Base-by-base conservation (phyloP, 2,329 filamentous ascomycete species). In the Thielaviopsis ethacetica region DNA sequence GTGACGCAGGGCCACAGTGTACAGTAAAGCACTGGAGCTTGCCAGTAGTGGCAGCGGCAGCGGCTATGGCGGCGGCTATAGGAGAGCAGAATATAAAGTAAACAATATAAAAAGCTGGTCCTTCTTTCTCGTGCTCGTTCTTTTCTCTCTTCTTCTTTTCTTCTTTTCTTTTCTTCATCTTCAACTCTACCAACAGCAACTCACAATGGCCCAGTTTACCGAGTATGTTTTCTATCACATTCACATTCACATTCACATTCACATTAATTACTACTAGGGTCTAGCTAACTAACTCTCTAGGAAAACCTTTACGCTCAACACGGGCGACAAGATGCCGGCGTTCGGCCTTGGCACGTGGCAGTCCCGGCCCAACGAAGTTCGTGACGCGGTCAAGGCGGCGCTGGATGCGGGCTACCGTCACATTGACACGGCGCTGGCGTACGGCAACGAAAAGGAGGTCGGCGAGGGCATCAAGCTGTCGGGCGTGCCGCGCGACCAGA, bases 301-400 rank as follows among this genome's bases (percentile, higher is more conserved):
- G 27, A 61, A 61, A 55, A 79, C 81, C 66, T 85, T 83, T 68
- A 83, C 80, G 64, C 80, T 88, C 70, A 86, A 88, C 73, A 84
- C 83, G 58, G 87, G 88, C 61, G 84, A 80, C 70, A 83, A 87
- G 72, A 93, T 93, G 62, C 85, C 86, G 59, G 83, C 83, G 65
- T 71, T 91, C 64, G 86, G 86, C 62, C 77, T 91, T 53, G 87
- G 87, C 59, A 91, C 87, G 59, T 91, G 86, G 86, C 85, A 89
- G 67, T 88, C 86, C 54, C 69, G 77, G 66, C 82, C 84, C 59
- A 71, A 85, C 64, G 78, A 88, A 70, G 85, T 88, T 59, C 76
- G 79, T 65, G 72, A 79, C 57, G 88, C 88, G 58, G 87, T 91
- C 63, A 81, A 86, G 71, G 75, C 75, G 41, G 86, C 86, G 26